phyloP scores from a whole-genome alignment of 140 eudicot genomes.

The Anethum foeniculum region DNA sequence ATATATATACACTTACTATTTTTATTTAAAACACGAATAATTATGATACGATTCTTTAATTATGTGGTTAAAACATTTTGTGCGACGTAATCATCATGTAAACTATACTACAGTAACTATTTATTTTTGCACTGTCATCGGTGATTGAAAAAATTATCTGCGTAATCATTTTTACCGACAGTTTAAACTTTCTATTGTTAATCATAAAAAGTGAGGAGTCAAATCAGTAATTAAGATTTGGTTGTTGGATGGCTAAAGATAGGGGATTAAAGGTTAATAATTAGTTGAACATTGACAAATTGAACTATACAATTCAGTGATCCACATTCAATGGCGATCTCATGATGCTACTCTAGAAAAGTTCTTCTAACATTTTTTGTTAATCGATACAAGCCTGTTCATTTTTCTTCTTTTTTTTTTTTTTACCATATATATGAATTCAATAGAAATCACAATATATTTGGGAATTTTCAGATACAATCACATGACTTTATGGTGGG shows the following conservation, averaged over 20 bases:
- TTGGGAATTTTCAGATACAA: neutral
- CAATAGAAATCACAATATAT: neutral
- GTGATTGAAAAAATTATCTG: no score
- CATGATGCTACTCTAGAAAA: conserved; percentile 2
- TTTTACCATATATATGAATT: neutral
- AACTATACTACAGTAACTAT: no score
- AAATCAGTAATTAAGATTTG: conserved; percentile 1
- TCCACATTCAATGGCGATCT: conserved; percentile 5
- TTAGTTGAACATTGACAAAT: neutral
- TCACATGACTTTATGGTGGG: neutral
- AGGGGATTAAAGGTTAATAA: neutral
- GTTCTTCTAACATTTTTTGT: neutral
- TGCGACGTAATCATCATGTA: no score
- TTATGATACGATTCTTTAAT: no score
- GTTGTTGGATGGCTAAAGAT: neutral
- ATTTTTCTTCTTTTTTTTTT: neutral
- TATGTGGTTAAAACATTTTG: no score
- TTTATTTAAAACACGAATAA: no score
- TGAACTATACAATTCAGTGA: neutral
- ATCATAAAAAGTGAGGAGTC: conserved; percentile 4
- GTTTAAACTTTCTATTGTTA: neutral
- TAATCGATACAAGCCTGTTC: neutral
- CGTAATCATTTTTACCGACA: neutral
- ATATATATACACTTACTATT: no score
- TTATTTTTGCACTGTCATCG: no score